Evolutionary conservation across 371 early-diverging fungal species (phyloP).

Genomic region (Apophysomyces ossiformis): DNA sequence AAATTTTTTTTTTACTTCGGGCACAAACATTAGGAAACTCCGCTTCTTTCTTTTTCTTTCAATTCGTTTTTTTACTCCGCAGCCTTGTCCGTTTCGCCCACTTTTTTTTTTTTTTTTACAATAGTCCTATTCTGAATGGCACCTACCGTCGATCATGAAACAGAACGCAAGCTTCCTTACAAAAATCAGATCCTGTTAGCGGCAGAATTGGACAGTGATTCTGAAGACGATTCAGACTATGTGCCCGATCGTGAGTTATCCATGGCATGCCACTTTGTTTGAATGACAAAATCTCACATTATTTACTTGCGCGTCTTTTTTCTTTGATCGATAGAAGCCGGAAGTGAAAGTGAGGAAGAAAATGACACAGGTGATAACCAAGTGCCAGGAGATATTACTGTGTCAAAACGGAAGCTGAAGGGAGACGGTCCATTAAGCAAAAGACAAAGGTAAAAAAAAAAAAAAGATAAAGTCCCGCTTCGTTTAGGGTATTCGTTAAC

Average conservation of each 20-base stretch:
- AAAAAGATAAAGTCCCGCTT: not conserved
- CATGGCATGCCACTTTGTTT: too few relatives aligned
- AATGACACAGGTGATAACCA: slow-evolving; percentile 1
- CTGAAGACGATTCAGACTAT: slow-evolving; percentile 29
- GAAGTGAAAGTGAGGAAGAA: slow-evolving; percentile 9
- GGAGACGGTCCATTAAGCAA: not conserved
- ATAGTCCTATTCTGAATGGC: not conserved
- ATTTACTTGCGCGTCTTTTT: slow-evolving; percentile 1
- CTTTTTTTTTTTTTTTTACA: not conserved
- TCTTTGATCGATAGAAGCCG: not conserved
- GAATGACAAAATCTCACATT: not conserved
- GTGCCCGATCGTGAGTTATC: slow-evolving; percentile 27
- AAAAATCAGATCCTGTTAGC: slow-evolving; percentile 2
- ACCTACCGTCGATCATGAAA: not conserved
- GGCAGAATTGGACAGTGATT: slow-evolving; percentile 15
- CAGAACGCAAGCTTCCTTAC: not conserved
- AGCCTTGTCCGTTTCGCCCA: not conserved
- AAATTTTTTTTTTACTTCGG: too few relatives aligned
- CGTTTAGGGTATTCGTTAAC: not conserved
- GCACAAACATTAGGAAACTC: too few relatives aligned
- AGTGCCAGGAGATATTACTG: not conserved
- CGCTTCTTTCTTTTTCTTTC: not conserved
- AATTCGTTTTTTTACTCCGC: not conserved
- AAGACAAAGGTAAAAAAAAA: slow-evolving; percentile 9
- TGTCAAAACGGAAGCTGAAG: slow-evolving; percentile 6